Evolutionary conservation across 176 grass and related monocot species (phyloP), one percentile per base, ranked within the genome.

Genomic region (Melocanna baccifera): DNA sequence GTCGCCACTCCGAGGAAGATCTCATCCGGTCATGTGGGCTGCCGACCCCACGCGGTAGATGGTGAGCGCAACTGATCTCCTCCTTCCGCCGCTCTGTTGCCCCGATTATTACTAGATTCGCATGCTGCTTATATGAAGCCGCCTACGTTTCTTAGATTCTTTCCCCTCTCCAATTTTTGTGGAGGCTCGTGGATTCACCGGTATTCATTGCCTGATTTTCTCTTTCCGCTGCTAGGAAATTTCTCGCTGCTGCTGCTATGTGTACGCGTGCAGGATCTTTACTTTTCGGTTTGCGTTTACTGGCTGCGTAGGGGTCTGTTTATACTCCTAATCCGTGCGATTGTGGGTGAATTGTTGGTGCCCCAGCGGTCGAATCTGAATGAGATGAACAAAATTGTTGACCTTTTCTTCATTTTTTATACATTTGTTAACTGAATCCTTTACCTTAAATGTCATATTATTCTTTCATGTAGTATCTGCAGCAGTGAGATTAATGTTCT

Each of bases 401-500:
- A 81, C 25, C 30, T 36, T 46, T 70, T 89, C 20, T 81, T 22
- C 0, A 36, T 77, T 23, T 1, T 20, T 48, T 66, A 40, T 51
- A 23, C 50, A 55, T 77, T 55, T 77, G 6, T 65, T 90, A 26
- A 56, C 29, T 67, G 19, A 15, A 48, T 62, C 30, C 29, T 88
- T 30, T 37, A 53, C 9, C 72, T 45, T 62, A 62, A 11, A 67
- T 73, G 26, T 72, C 48, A 67, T 29, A 9, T 34, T 23, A 7
- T 73, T 85, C 4, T 62, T 46, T 62, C 80, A 19, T 85, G 29
- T 15, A 66, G 18, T 26, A 75, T n/a, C 12, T 43, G 51, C 77
- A 83, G 52, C 78, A 88, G 84, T 58, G 90, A 91, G 78, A 82
- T 84, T 77, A 88, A 94, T 83, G 85, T 94, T 89, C 46, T 96